A percentile compares a stretch with the other conserved stretches of the same genome.
These are phyloP conservation scores for Fraxinus sp. DNA, from an alignment of 305 asterid species.

Conservation along the genomic window DNA sequence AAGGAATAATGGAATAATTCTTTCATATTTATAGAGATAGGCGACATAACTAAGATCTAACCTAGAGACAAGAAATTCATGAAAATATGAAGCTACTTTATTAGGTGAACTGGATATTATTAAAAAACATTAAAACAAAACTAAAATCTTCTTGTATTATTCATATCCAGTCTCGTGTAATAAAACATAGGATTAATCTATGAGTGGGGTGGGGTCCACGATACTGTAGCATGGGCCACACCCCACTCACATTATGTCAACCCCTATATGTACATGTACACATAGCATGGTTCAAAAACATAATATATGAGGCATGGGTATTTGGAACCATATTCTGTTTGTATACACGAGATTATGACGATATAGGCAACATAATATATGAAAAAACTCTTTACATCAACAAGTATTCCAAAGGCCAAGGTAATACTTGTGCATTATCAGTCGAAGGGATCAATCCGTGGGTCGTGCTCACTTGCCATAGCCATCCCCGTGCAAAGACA, in stretches of 20 bases:
- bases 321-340: neutral
- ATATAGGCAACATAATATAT: neutral
- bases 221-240: too few relatives aligned
- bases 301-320: too few relatives aligned
- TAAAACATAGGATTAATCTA: too few relatives aligned
- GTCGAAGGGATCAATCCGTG: constrained; percentile 91
- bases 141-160: neutral
- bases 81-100: neutral
- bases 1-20: too few relatives aligned
- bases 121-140: too few relatives aligned
- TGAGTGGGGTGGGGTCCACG: too few relatives aligned
- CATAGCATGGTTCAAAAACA: too few relatives aligned
- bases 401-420: neutral
- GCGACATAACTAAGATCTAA: neutral
- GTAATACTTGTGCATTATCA: constrained; percentile 7
- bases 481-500: constrained; percentile 99
- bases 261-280: too few relatives aligned
- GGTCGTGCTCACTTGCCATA: constrained; percentile 96
- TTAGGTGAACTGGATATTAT: neutral
- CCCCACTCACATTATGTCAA: too few relatives aligned
- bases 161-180: neutral
- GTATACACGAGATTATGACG: neutral
- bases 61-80: neutral
- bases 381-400: neutral
- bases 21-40: neutral